phyloP scores from a whole-genome alignment of 2,329 filamentous ascomycete species.

The Exophiala dermatitidis region DNA sequence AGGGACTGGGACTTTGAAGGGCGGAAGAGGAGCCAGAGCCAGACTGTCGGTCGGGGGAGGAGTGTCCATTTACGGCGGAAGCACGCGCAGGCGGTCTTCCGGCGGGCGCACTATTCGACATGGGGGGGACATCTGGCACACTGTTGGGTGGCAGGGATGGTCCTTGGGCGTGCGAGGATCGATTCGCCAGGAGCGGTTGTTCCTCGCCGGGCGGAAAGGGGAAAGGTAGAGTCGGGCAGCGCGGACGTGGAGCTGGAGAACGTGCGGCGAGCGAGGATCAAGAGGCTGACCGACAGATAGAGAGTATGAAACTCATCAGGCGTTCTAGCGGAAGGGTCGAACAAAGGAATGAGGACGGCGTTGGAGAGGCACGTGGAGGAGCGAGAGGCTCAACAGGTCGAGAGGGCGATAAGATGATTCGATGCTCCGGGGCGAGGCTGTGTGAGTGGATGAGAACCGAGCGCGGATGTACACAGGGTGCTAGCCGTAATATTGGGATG shows the following conservation, averaged over 20 bases:
- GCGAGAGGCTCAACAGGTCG: slow-evolving; percentile 21
- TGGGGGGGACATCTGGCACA: slow-evolving; percentile 46
- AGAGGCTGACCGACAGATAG: background rate
- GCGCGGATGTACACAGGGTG: background rate
- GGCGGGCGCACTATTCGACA: slow-evolving; percentile 45
- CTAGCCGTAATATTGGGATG: background rate
- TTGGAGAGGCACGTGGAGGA: slow-evolving; percentile 20
- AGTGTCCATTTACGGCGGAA: slow-evolving; percentile 31
- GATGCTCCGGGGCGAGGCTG: slow-evolving; percentile 10
- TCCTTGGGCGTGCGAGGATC: slow-evolving; percentile 20
- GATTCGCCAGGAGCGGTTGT: slow-evolving; percentile 21
- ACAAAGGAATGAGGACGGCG: slow-evolving; percentile 1
- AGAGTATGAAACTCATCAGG: slow-evolving; percentile 2
- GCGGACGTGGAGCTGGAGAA: slow-evolving; percentile 6
- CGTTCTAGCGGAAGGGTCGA: slow-evolving; percentile 9
- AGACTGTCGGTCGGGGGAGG: slow-evolving; percentile 31
- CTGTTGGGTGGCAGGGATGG: slow-evolving; percentile 14
- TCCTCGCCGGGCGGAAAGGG: slow-evolving; percentile 4
- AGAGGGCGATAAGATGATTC: slow-evolving; percentile 8
- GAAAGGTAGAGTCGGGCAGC: slow-evolving; percentile 10
- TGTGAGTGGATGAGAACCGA: background rate
- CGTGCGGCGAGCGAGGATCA: slow-evolving; percentile 10
- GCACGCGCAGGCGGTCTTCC: slow-evolving; percentile 38
- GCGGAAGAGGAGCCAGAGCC: slow-evolving; percentile 26
- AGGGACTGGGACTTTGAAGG: slow-evolving; percentile 27